phyloP scores from a whole-genome alignment of 2,329 filamentous ascomycete species.

The Colletotrichum sp. region DNA sequence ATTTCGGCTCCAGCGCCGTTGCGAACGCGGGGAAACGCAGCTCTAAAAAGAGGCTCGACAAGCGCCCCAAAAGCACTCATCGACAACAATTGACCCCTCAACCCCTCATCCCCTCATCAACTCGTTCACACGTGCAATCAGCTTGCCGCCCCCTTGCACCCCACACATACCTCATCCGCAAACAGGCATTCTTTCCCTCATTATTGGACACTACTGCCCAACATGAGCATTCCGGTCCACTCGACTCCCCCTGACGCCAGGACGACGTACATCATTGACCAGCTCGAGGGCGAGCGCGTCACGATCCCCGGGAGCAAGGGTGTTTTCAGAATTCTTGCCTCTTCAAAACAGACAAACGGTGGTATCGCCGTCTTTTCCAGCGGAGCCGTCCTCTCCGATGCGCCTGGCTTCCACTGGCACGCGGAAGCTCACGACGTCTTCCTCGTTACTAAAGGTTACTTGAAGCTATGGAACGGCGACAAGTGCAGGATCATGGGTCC shows the following conservation, averaged over 20 bases:
- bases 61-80: not conserved
- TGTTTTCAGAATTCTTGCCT: constrained; percentile 54
- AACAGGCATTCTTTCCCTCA: not conserved
- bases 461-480: constrained; percentile 65
- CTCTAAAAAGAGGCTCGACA: constrained; percentile 8
- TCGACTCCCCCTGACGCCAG: constrained; percentile 39
- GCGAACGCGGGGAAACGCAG: not conserved
- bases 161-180: not conserved
- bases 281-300: constrained; percentile 55
- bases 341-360: constrained; percentile 55
- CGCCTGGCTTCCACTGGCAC: constrained; percentile 62
- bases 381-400: constrained; percentile 49
- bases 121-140: not conserved
- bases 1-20: not conserved
- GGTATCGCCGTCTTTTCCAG: constrained; percentile 56
- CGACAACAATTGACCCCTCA: not conserved
- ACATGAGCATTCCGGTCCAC: constrained; percentile 36
- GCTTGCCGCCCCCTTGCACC: not conserved
- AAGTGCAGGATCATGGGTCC: constrained; percentile 57
- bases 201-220: not conserved
- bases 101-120: not conserved
- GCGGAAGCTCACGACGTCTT: constrained; percentile 63
- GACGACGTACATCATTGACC: constrained; percentile 50
- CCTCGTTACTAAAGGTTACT: constrained; percentile 56
- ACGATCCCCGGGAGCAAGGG: constrained; percentile 59